These are phyloP conservation scores for Fusarium torreyae DNA, from an alignment of 2,329 filamentous ascomycete species.

Conservation along the genomic window DNA sequence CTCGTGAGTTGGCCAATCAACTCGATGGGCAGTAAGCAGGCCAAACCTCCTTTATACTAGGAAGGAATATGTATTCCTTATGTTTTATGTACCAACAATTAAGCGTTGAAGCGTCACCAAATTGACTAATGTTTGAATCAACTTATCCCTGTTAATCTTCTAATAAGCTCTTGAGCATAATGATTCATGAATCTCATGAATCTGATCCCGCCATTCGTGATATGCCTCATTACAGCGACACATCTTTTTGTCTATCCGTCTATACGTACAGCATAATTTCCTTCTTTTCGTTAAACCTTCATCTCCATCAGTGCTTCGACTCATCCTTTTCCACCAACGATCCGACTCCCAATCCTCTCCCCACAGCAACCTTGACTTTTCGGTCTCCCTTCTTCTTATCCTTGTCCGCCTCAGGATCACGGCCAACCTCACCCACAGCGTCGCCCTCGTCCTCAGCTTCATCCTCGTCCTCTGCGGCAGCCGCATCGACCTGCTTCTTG, in stretches of 20 bases:
- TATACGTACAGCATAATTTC: constrained; percentile 38
- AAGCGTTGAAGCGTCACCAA: neutral
- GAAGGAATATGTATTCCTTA: neutral
- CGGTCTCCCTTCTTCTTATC: constrained; percentile 59
- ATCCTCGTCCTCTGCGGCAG: constrained; percentile 59
- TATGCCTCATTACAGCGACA: neutral
- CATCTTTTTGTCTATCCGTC: constrained; percentile 48
- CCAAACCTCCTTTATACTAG: neutral
- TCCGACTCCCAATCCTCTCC: constrained; percentile 82
- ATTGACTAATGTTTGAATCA: neutral
- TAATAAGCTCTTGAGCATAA: neutral
- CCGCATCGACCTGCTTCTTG: constrained; percentile 62
- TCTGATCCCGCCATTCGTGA: constrained; percentile 13
- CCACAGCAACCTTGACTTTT: constrained; percentile 89
- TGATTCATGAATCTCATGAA: constrained; percentile 8
- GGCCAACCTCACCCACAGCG: constrained; percentile 76
- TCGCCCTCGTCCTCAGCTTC: constrained; percentile 75
- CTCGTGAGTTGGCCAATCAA: constrained; percentile 57
- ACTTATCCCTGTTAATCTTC: neutral
- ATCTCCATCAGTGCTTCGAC: constrained; percentile 52
- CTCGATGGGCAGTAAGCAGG: constrained; percentile 3
- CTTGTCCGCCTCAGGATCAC: constrained; percentile 57
- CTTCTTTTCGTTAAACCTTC: neutral
- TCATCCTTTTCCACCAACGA: constrained; percentile 82
- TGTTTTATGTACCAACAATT: neutral